A percentile compares a stretch with the other conserved stretches of the same genome.
Evolutionary conservation across 2,329 filamentous ascomycete species (phyloP).

Genomic region (Thelonectria rubi): DNA sequence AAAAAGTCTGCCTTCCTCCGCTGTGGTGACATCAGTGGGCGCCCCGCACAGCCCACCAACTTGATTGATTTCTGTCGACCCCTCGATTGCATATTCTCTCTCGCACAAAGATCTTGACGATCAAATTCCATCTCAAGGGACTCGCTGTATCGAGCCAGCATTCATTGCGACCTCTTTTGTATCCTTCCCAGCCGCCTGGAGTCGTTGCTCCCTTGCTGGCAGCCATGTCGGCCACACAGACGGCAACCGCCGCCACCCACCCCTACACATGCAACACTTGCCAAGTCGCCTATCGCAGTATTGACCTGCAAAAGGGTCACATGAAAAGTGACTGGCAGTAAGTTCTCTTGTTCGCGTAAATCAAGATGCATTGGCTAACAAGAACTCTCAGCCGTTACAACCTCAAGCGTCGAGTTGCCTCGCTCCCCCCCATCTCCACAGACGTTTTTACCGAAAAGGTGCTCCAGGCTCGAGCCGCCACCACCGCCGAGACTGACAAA

Average conservation of each 20-base stretch:
- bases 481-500: conserved; percentile 85
- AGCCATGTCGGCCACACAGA: conserved; percentile 57
- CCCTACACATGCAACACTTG: conserved; percentile 99
- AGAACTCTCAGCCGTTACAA: conserved; percentile 78
- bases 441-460: conserved; percentile 97
- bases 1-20: conserved; percentile 40
- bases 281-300: conserved; percentile 93
- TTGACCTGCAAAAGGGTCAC: conserved; percentile 90
- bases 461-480: conserved; percentile 84
- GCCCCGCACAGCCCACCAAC: conserved; percentile 43
- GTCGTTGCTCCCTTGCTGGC: neutral
- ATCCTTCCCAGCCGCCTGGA: neutral
- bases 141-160: neutral
- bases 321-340: conserved; percentile 99
- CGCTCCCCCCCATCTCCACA: conserved; percentile 87
- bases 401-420: conserved; percentile 91
- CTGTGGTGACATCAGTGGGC: conserved; percentile 34
- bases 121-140: conserved; percentile 5
- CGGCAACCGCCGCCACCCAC: conserved; percentile 65
- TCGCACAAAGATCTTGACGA: conserved; percentile 15
- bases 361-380: conserved; percentile 14
- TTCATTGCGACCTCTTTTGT: neutral
- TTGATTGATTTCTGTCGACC: conserved; percentile 31
- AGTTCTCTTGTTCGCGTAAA: conserved; percentile 50
- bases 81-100: conserved; percentile 7